phyloP scores from a whole-genome alignment of 257 asterid genomes.

The Verbena officinalis region DNA sequence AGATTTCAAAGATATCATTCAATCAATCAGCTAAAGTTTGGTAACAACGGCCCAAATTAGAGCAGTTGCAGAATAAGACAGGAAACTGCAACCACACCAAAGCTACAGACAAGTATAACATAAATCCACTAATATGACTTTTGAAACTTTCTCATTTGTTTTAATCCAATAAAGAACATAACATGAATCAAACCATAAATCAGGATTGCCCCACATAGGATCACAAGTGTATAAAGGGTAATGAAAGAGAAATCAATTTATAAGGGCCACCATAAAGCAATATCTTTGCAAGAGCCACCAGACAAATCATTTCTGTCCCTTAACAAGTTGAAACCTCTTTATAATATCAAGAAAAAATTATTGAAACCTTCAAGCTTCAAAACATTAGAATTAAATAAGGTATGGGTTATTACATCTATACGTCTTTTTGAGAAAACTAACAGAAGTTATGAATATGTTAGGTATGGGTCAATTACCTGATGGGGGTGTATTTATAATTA shows the following conservation, averaged over 20 bases:
- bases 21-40: not conserved
- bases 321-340: constrained; percentile 7
- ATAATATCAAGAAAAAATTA: not conserved
- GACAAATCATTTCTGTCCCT: constrained; percentile 20
- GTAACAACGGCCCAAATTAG: not conserved
- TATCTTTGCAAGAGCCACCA: constrained; percentile 30
- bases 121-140: constrained; percentile 9
- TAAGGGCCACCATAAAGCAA: constrained; percentile 30
- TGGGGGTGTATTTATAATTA: no score
- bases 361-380: constrained; percentile 20
- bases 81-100: constrained; percentile 31
- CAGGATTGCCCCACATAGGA: constrained; percentile 34
- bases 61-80: constrained; percentile 25
- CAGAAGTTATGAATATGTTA: no score
- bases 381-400: not conserved
- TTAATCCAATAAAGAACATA: constrained; percentile 25
- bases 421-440: no score
- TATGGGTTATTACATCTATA: no score
- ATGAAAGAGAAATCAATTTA: constrained; percentile 17
- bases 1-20: constrained; percentile 9
- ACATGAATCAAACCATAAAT: constrained; percentile 29
- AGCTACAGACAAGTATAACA: constrained; percentile 16
- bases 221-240: constrained; percentile 28
- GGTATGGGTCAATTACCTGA: no score
- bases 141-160: constrained; percentile 1